Evolutionary conservation across 179 eudicot genomes (phyloP).

Genomic region (Corrigiola litoralis): DNA sequence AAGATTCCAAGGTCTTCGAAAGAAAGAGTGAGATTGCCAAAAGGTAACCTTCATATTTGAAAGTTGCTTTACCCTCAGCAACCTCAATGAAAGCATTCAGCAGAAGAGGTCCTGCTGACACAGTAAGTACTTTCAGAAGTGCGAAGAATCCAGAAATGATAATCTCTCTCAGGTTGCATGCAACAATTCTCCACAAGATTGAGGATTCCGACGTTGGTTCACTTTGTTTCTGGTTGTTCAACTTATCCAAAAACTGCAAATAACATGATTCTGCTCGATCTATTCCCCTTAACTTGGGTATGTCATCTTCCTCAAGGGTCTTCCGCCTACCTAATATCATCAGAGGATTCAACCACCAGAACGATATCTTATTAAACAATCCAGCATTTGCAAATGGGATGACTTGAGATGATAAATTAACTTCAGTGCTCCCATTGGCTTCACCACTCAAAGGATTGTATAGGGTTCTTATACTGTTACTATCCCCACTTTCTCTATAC

Average conservation of each 20-base stretch:
- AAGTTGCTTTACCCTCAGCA: constrained; percentile 31
- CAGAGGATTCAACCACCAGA: constrained; percentile 37
- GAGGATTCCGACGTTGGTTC: constrained; percentile 13
- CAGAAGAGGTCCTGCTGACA: constrained; percentile 32
- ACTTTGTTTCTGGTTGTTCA: constrained; percentile 12
- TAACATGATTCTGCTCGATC: constrained; percentile 31
- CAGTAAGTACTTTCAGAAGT: constrained; percentile 21
- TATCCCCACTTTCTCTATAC: constrained; percentile 21
- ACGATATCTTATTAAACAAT: constrained; percentile 21
- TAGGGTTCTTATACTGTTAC: constrained; percentile 11
- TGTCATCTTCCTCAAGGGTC: constrained; percentile 28
- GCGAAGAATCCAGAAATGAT: constrained; percentile 34
- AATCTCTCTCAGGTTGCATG: constrained; percentile 28
- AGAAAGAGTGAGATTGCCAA: constrained; percentile 28
- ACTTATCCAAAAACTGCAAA: constrained; percentile 12
- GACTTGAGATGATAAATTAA: neutral
- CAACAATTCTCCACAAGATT: constrained; percentile 22
- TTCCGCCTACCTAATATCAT: constrained; percentile 27
- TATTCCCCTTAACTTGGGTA: constrained; percentile 24
- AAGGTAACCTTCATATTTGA: constrained; percentile 29
- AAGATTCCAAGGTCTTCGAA: constrained; percentile 27
- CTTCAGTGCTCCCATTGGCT: neutral
- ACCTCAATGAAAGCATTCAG: constrained; percentile 36
- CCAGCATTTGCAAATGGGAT: constrained; percentile 28
- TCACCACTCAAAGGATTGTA: constrained; percentile 20